phyloP scores from a whole-genome alignment of 495 filamentous ascomycete species.

The Halenospora varia region DNA sequence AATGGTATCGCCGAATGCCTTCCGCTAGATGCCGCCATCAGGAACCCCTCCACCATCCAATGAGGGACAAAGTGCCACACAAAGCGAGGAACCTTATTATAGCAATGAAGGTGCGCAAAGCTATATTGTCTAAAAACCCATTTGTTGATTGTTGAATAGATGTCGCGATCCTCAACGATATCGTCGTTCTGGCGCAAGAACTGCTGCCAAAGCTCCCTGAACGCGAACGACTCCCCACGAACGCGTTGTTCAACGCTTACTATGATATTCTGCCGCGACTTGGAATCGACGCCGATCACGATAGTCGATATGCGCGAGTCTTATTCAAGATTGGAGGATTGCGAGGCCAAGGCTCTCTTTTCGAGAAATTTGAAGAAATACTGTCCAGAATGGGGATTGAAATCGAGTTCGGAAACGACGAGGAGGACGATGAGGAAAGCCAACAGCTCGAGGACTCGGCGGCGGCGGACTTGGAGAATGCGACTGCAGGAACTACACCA shows the following conservation, averaged over 20 bases:
- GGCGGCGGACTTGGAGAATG: background rate
- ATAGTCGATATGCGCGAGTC: slow-evolving; percentile 70
- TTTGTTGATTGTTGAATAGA: slow-evolving; percentile 44
- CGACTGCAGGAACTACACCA: background rate
- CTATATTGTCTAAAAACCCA: background rate
- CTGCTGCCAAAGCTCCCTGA: slow-evolving; percentile 50
- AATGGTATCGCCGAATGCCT: slow-evolving; percentile 18
- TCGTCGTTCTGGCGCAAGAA: slow-evolving; percentile 66
- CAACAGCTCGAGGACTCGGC: slow-evolving; percentile 10
- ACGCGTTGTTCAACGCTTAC: slow-evolving; percentile 77
- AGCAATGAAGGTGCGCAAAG: slow-evolving; percentile 59
- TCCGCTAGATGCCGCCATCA: slow-evolving; percentile 25
- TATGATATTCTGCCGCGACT: slow-evolving; percentile 64
- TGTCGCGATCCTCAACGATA: slow-evolving; percentile 72
- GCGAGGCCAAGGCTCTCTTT: slow-evolving; percentile 41
- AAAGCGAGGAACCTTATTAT: slow-evolving; percentile 29
- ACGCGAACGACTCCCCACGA: slow-evolving; percentile 62
- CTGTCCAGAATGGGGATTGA: slow-evolving; percentile 64
- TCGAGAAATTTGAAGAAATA: slow-evolving; percentile 61
- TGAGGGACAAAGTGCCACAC: slow-evolving; percentile 13
- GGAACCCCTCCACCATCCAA: slow-evolving; percentile 20
- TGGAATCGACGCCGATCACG: slow-evolving; percentile 65
- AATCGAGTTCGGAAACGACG: slow-evolving; percentile 48
- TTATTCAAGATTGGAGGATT: slow-evolving; percentile 75
- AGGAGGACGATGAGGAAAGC: slow-evolving; percentile 29